Evolutionary conservation across 495 filamentous ascomycete genomes (phyloP), one percentile per base, ranked within the genome.

Genomic region (Xylaria sp.): DNA sequence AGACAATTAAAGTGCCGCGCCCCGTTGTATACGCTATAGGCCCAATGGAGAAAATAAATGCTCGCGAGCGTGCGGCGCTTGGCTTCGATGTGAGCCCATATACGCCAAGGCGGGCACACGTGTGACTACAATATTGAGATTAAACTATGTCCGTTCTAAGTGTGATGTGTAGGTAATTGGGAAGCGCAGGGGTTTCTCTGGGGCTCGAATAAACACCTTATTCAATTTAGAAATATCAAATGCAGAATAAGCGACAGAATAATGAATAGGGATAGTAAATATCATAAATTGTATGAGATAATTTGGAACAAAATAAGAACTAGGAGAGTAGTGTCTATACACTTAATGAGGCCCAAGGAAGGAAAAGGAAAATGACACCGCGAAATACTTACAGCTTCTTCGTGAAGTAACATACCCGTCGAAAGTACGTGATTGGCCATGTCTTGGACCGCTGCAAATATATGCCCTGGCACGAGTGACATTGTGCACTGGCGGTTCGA

Each of bases 41-140:
- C 77, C 81, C 80, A 84, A 62, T 83, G 80, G 40, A 84, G 70
- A 9, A 83, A 75, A 59, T 80, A 84, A 1, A 83, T 69, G 0
- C 74, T 37, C 29, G 72, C 48, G 19, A 76, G 40, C 48, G 80
- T 79, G 53, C 81, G 78, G 6, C 82, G 75, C 62, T 82, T 83
- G 7, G 81, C 74, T 3, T 78, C 82, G 9, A 84, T 75, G 50
- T 83, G 73, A 19, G 81, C 69, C 81, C 82, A 84, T 7, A 74
- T 68, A 5, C 77, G 72, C 80, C 80, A 83, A 7, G 74, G 68
- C 15, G 82, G 81, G 15, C 75, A 53, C 50, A 33, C 68, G 35
- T 79, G 74, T 21, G 73, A 53, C 59, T 62, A 33, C 12, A 24
- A 12, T 8, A 19, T 7, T 11, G 17, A 37, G 19, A 33, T 59